These are phyloP conservation scores for Staphylotrichum longicolle DNA, from an alignment of 495 filamentous ascomycete genomes.

Conservation along the genomic window DNA sequence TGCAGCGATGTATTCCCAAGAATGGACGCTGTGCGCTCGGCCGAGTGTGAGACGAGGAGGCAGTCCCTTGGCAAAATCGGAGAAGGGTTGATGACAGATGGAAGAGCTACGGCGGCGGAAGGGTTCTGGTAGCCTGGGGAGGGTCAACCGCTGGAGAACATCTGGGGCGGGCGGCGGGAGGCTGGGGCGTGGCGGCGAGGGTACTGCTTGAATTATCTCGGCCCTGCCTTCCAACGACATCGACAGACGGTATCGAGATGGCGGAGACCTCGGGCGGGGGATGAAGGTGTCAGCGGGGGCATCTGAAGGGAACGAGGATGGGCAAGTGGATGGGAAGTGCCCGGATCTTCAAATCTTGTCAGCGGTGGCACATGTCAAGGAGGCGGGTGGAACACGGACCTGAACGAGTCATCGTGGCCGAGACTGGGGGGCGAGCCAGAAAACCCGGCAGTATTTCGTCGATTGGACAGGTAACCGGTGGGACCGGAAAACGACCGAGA, in stretches of 20 bases:
- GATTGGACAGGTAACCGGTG: conserved; percentile 40
- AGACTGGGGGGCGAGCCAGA: conserved; percentile 37
- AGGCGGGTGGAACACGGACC: conserved; percentile 19
- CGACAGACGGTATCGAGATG: conserved; percentile 61
- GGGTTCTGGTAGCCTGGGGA: conserved; percentile 49
- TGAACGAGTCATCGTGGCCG: conserved; percentile 40
- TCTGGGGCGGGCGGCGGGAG: conserved; percentile 29
- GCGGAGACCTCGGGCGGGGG: conserved; percentile 30
- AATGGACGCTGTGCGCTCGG: conserved; percentile 75
- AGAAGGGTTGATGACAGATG: conserved; percentile 36
- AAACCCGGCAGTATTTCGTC: conserved; percentile 39
- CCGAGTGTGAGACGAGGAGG: conserved; percentile 54
- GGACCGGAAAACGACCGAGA: conserved; percentile 37
- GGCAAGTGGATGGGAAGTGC: conserved; percentile 39
- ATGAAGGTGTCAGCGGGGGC: conserved; percentile 1
- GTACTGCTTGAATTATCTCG: conserved; percentile 65
- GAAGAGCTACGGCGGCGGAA: conserved; percentile 56
- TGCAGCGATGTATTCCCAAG: conserved; percentile 82
- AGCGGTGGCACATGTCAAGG: not conserved
- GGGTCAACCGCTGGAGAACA: conserved; percentile 51
- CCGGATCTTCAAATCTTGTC: conserved; percentile 31
- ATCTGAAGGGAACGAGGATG: conserved; percentile 26
- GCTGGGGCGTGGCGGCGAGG: conserved; percentile 63
- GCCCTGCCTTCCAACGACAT: conserved; percentile 81
- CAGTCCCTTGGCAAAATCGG: conserved; percentile 44